A percentile compares a stretch with the other conserved stretches of the same genome.
Evolutionary conservation across 2,329 filamentous ascomycete species (phyloP).

Genomic region (Metarhizium robertsii): DNA sequence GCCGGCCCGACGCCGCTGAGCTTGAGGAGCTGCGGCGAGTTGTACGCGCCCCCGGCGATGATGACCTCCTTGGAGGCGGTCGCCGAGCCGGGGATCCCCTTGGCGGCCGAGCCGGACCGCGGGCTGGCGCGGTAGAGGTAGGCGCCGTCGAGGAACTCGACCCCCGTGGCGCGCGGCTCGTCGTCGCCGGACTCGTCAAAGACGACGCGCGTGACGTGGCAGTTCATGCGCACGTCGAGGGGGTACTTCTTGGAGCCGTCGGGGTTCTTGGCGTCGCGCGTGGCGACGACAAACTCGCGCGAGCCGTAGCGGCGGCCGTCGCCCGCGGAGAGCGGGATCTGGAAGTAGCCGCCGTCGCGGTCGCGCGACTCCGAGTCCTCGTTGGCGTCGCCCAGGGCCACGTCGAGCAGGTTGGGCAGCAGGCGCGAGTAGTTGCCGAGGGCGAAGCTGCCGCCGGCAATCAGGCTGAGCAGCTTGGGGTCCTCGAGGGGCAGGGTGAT

Average conservation of each 20-base stretch:
- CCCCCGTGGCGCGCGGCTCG: slow-evolving; percentile 28
- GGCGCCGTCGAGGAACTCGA: slow-evolving; percentile 31
- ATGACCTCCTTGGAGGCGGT: slow-evolving; percentile 35
- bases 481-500: slow-evolving; percentile 42
- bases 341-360: slow-evolving; percentile 29
- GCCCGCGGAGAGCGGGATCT: slow-evolving; percentile 36
- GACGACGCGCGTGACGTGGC: slow-evolving; percentile 25
- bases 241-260: slow-evolving; percentile 9
- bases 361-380: slow-evolving; percentile 35
- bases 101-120: slow-evolving; percentile 19
- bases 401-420: slow-evolving; percentile 21
- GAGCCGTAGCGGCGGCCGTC: slow-evolving; percentile 33
- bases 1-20: slow-evolving; percentile 34
- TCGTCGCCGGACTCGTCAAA: slow-evolving; percentile 17
- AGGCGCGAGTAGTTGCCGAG: slow-evolving; percentile 19
- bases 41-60: slow-evolving; percentile 36
- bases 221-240: slow-evolving; percentile 15
- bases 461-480: slow-evolving; percentile 33
- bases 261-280: slow-evolving; percentile 14
- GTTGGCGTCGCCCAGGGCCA: slow-evolving; percentile 42
- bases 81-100: slow-evolving; percentile 14
- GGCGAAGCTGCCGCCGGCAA: slow-evolving; percentile 14
- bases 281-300: slow-evolving; percentile 37
- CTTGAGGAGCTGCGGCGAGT: slow-evolving; percentile 37
- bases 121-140: slow-evolving; percentile 34